Evolutionary conservation across 1,139 yeast genomes (phyloP).

Genomic region (Kazachstania sp.): DNA sequence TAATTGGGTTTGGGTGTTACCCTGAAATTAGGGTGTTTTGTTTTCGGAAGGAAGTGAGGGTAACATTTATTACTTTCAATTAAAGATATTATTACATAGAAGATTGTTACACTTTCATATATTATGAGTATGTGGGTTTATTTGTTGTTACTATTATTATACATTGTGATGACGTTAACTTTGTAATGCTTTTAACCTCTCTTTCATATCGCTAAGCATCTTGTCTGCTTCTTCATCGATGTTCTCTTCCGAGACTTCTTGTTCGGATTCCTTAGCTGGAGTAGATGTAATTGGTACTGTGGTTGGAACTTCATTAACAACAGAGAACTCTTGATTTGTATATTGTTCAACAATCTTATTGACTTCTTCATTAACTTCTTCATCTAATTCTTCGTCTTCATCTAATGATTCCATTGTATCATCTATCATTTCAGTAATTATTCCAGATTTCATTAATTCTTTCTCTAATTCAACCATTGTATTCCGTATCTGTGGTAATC

Average conservation of each 20-base stretch:
- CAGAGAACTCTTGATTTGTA: slow-evolving; percentile 40
- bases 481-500: slow-evolving; percentile 69
- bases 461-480: slow-evolving; percentile 83
- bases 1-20: too few species aligned
- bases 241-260: slow-evolving; percentile 52
- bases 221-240: slow-evolving; percentile 66
- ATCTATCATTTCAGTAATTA: slow-evolving; percentile 91
- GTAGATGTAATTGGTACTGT: slow-evolving; percentile 37
- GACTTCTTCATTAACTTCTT: slow-evolving; percentile 64
- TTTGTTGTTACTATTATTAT: too few species aligned
- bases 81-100: too few species aligned
- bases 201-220: slow-evolving; percentile 78
- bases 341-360: slow-evolving; percentile 47
- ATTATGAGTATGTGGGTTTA: too few species aligned
- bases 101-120: too few species aligned
- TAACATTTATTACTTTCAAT: too few species aligned
- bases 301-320: slow-evolving; percentile 38
- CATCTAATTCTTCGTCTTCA: slow-evolving; percentile 60
- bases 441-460: slow-evolving; percentile 85
- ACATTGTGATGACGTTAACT: slow-evolving; percentile 27
- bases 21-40: too few species aligned
- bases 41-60: too few species aligned
- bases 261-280: slow-evolving; percentile 33
- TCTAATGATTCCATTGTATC: slow-evolving; percentile 71
- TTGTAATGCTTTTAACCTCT: slow-evolving; percentile 77